These are phyloP conservation scores for Blastobotrys elegans DNA, from an alignment of 1,139 yeast genomes.

Conservation along the genomic window DNA sequence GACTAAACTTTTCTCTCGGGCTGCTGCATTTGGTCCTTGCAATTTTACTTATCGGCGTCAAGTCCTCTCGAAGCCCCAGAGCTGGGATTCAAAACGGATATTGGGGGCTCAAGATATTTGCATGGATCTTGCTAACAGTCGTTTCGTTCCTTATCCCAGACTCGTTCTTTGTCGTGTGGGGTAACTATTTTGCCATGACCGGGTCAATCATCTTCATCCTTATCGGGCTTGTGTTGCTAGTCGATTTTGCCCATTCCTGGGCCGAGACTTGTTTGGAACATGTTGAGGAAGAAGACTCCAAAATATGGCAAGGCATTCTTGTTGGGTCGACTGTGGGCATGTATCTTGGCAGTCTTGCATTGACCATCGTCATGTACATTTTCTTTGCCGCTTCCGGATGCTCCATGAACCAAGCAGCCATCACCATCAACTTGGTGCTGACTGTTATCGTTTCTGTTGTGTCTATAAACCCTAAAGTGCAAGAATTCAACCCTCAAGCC, in stretches of 20 bases:
- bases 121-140: constrained; percentile 55
- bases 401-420: constrained; percentile 85
- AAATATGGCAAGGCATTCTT: constrained; percentile 74
- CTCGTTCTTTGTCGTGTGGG: constrained; percentile 80
- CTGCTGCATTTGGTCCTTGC: constrained; percentile 71
- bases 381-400: constrained; percentile 85
- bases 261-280: constrained; percentile 93
- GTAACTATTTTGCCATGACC: constrained; percentile 80
- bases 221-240: constrained; percentile 82
- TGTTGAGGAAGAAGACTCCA: constrained; percentile 80
- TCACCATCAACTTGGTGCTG: constrained; percentile 66
- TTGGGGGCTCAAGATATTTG: constrained; percentile 74
- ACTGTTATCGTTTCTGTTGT: constrained; percentile 59
- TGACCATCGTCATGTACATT: constrained; percentile 75
- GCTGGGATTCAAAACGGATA: constrained; percentile 80
- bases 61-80: constrained; percentile 73
- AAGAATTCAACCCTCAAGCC: constrained; percentile 89
- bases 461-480: constrained; percentile 78
- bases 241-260: constrained; percentile 98
- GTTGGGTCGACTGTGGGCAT: constrained; percentile 82
- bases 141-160: constrained; percentile 81
- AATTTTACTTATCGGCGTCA: constrained; percentile 61
- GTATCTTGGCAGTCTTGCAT: constrained; percentile 68
- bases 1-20: constrained; percentile 87
- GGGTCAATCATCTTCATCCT: constrained; percentile 82